Evolutionary conservation across 1,284 basidiomycete genomes (phyloP).

Genomic region (Ceratorhiza oryzae-sativae): DNA sequence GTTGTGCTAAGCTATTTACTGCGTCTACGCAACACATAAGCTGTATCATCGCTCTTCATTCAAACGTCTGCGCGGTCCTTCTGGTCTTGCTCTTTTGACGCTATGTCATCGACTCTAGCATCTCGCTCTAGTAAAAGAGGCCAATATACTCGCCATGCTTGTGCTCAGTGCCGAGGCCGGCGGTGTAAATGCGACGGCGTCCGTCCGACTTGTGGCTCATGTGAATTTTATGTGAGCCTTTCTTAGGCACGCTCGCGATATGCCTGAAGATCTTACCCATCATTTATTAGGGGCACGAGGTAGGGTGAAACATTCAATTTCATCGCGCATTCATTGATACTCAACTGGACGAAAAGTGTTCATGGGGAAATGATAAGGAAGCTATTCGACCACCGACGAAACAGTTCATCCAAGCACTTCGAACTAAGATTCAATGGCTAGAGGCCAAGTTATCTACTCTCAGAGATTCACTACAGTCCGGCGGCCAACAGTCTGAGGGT

Average conservation of each 20-base stretch:
- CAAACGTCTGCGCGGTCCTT: no score
- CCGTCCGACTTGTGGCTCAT: background rate
- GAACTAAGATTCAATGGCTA: background rate
- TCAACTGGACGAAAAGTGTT: constrained; percentile 1
- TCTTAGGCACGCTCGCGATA: background rate
- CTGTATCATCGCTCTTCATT: no score
- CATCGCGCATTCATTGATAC: background rate
- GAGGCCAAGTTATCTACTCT: background rate
- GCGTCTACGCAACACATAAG: no score
- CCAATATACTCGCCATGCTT: background rate
- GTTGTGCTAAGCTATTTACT: no score
- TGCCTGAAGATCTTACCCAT: background rate
- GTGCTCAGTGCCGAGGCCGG: background rate
- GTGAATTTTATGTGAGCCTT: background rate
- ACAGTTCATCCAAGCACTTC: background rate
- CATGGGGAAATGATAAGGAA: background rate
- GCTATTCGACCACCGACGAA: constrained; percentile 2
- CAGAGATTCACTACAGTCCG: background rate
- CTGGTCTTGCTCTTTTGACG: no score
- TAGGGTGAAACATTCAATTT: background rate
- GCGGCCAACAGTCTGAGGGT: no score
- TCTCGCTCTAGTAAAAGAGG: background rate
- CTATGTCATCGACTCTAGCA: background rate
- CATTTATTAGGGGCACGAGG: background rate
- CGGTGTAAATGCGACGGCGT: background rate